These are phyloP conservation scores for Diaporthe capsici DNA, from an alignment of 2,329 filamentous ascomycete species.

Conservation along the genomic window DNA sequence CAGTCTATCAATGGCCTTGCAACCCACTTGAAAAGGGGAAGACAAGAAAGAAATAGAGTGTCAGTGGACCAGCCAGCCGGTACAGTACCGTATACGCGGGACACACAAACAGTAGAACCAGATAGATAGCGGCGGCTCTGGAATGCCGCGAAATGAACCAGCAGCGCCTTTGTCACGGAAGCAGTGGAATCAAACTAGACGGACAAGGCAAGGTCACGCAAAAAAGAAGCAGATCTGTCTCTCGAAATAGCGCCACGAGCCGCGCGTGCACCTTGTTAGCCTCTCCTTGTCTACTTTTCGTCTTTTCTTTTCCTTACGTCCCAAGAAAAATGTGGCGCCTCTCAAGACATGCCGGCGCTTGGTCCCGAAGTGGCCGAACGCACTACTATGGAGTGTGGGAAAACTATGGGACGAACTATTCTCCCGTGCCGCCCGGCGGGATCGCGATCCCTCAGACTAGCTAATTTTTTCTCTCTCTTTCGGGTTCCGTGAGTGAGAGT, in stretches of 20 bases:
- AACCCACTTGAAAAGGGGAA: too few relatives aligned
- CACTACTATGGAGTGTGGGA: not conserved
- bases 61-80: not conserved
- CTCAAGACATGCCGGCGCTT: constrained; percentile 1
- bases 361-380: constrained; percentile 3
- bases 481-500: not conserved
- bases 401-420: constrained; percentile 13
- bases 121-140: not conserved
- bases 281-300: not conserved
- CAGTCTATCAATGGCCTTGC: not conserved
- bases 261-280: not conserved
- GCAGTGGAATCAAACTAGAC: not conserved
- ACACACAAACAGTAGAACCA: not conserved
- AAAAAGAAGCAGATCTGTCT: not conserved
- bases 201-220: not conserved
- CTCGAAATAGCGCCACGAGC: constrained; percentile 24
- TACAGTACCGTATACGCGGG: not conserved
- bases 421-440: not conserved
- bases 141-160: not conserved
- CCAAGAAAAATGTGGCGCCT: not conserved
- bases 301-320: not conserved
- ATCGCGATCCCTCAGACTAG: constrained; percentile 5
- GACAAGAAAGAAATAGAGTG: not conserved
- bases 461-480: too few relatives aligned
- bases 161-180: not conserved